These are phyloP conservation scores for Antitrichia curtipendula DNA, from an alignment of 225 moss, liverwort and hornwort species.

Conservation along the genomic window DNA sequence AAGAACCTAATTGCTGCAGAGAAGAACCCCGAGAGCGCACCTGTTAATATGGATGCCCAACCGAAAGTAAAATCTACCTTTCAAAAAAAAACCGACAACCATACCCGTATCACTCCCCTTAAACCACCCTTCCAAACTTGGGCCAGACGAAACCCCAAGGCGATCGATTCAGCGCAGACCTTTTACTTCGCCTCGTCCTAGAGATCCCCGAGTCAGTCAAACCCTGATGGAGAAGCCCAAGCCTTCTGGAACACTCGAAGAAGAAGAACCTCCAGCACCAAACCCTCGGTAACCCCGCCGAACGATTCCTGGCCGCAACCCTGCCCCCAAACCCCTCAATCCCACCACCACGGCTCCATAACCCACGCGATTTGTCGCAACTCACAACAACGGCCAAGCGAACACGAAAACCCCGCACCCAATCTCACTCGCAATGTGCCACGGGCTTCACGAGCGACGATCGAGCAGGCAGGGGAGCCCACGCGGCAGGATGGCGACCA, in stretches of 20 bases:
- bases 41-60: background rate
- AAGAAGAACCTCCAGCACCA: background rate
- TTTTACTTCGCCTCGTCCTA: background rate
- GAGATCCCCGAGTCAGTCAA: background rate
- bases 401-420: background rate
- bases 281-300: background rate
- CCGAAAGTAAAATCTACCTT: background rate
- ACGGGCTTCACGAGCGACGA: background rate
- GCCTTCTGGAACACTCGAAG: background rate
- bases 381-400: background rate
- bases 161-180: background rate
- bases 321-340: conserved; percentile 2
- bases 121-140: background rate
- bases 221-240: background rate
- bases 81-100: background rate
- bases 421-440: conserved; percentile 10
- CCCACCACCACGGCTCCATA: conserved; percentile 31
- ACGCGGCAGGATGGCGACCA: background rate
- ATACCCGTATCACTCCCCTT: background rate
- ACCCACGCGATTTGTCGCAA: background rate
- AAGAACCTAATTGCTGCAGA: conserved; percentile 1
- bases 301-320: background rate
- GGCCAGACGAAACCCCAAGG: background rate
- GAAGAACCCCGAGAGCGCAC: background rate
- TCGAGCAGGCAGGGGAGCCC: background rate